phyloP scores from a whole-genome alignment of 129 eudicot genomes.

The Cynara cardunculus region DNA sequence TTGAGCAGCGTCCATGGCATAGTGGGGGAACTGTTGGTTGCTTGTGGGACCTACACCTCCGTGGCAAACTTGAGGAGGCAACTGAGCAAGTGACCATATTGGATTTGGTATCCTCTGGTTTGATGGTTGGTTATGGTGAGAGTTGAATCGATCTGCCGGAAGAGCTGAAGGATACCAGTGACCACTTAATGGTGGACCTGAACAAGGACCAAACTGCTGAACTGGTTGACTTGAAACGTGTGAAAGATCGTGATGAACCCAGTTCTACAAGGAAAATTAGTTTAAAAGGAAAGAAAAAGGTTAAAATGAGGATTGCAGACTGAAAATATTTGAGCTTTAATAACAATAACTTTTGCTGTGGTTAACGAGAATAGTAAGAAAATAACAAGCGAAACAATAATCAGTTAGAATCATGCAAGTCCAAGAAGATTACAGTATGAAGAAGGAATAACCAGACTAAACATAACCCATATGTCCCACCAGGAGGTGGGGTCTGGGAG shows the following conservation, averaged over 20 bases:
- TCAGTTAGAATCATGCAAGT: neutral
- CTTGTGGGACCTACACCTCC: constrained; percentile 35
- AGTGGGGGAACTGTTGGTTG: constrained; percentile 28
- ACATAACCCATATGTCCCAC: no score
- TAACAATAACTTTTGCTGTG: neutral
- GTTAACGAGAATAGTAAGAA: neutral
- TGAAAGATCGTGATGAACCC: constrained; percentile 27
- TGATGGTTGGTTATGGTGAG: constrained; percentile 26
- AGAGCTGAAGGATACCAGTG: constrained; percentile 16
- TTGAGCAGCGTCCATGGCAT: constrained; percentile 28
- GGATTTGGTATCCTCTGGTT: constrained; percentile 30
- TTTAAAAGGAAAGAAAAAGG: neutral
- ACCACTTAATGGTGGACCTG: constrained; percentile 21
- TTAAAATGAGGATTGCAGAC: neutral
- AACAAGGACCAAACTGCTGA: constrained; percentile 33
- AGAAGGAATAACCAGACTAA: neutral
- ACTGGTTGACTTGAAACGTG: constrained; percentile 25
- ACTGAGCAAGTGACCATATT: constrained; percentile 25
- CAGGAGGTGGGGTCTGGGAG: no score
- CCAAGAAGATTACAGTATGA: neutral
- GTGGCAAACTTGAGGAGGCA: constrained; percentile 25
- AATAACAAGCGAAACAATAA: neutral
- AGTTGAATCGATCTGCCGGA: constrained; percentile 20
- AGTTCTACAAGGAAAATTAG: constrained; percentile 23
- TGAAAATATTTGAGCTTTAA: neutral